A percentile compares a stretch with the other conserved stretches of the same genome.
phyloP scores from a whole-genome alignment of 2,329 filamentous ascomycete genomes.

The Nemania sp. region DNA sequence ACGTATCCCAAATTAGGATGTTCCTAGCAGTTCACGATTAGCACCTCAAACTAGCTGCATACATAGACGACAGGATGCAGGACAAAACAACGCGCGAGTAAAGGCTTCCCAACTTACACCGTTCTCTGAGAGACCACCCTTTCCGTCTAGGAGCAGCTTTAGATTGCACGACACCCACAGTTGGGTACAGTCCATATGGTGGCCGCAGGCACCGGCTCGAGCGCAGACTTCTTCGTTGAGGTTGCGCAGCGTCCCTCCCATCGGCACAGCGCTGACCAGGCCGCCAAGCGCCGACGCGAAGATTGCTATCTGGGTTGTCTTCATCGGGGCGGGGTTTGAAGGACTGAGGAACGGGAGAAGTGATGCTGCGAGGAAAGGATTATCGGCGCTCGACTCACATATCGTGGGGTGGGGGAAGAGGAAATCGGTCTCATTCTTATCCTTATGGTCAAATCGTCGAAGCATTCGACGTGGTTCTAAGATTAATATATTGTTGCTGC shows the following conservation, averaged over 20 bases:
- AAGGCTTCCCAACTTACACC: constrained; percentile 14
- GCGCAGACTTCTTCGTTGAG: constrained; percentile 23
- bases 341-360: background rate
- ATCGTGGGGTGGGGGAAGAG: background rate
- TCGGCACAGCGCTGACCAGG: constrained; percentile 14
- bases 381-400: background rate
- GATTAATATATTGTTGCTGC: constrained; percentile 13
- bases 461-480: constrained; percentile 1
- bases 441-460: background rate
- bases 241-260: constrained; percentile 15
- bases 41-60: background rate
- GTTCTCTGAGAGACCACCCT: constrained; percentile 8
- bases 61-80: background rate
- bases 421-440: background rate
- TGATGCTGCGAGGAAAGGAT: background rate
- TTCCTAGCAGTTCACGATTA: constrained; percentile 13
- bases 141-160: constrained; percentile 15
- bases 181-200: constrained; percentile 24
- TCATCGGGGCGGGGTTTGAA: constrained; percentile 9
- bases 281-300: background rate
- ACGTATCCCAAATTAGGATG: constrained; percentile 23
- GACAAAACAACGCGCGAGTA: background rate
- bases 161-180: constrained; percentile 26
- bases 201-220: constrained; percentile 19
- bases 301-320: background rate